Percentiles rank a stretch among this genome's conserved stretches.
phyloP scores from a whole-genome alignment of 352 stramenopile genomes.

The Globisporangium splendens region DNA sequence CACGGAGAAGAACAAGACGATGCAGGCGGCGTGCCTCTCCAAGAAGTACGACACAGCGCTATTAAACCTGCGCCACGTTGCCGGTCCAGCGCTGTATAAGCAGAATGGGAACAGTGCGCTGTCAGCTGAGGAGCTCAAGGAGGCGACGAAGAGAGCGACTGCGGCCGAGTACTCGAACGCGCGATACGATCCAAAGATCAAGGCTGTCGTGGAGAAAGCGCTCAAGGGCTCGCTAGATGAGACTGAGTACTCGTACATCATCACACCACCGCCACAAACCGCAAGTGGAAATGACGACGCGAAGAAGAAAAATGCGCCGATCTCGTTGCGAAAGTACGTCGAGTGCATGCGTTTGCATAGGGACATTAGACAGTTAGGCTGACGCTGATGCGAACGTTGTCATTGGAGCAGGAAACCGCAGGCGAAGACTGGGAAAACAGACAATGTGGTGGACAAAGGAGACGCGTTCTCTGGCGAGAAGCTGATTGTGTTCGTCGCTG shows the following conservation, averaged over 20 bases:
- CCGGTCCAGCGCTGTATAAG: constrained; percentile 48
- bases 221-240: constrained; percentile 64
- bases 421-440: constrained; percentile 22
- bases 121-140: constrained; percentile 58
- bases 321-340: constrained; percentile 76
- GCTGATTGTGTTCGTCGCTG: constrained; percentile 94
- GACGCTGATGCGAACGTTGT: background rate
- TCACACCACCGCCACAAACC: constrained; percentile 51
- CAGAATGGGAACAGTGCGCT: constrained; percentile 60
- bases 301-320: constrained; percentile 52
- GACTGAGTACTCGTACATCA: constrained; percentile 79
- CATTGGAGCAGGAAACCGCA: constrained; percentile 27
- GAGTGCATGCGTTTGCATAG: background rate
- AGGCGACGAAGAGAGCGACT: constrained; percentile 58
- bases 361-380: background rate
- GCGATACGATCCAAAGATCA: constrained; percentile 74
- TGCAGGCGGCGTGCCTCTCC: constrained; percentile 79
- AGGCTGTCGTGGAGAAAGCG: constrained; percentile 49
- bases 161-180: constrained; percentile 76
- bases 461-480: constrained; percentile 71
- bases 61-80: constrained; percentile 66
- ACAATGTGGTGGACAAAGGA: constrained; percentile 36
- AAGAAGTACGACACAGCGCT: constrained; percentile 59
- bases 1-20: constrained; percentile 80
- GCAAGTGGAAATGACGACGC: constrained; percentile 26